phyloP scores from a whole-genome alignment of 2,329 filamentous ascomycete genomes.

The Fusarium nematophilum region DNA sequence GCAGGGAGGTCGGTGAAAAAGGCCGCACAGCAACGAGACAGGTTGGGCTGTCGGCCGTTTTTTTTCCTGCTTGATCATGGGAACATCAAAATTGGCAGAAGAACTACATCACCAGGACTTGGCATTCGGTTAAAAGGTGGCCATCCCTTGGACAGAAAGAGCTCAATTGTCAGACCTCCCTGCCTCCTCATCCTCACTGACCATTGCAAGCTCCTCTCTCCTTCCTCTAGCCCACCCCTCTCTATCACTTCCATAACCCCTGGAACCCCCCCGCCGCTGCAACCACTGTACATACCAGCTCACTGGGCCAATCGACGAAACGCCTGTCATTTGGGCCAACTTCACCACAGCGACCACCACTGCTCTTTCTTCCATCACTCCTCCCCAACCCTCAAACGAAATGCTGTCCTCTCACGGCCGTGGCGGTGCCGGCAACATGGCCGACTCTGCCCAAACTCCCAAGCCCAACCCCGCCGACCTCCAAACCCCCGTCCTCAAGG shows the following conservation, averaged over 20 bases:
- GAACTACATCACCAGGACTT: slow-evolving; percentile 37
- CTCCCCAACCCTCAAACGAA: neutral
- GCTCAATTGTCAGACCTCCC: neutral
- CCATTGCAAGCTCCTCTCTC: neutral
- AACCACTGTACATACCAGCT: neutral
- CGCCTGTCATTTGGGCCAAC: no score
- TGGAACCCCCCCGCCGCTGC: neutral
- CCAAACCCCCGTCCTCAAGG: slow-evolving; percentile 85
- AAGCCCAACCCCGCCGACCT: slow-evolving; percentile 72
- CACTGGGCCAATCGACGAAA: no score
- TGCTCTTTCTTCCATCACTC: neutral
- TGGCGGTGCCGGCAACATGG: slow-evolving; percentile 82
- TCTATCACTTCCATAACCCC: neutral
- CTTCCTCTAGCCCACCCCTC: neutral
- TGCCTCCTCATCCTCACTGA: neutral
- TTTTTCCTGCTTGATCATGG: slow-evolving; percentile 37
- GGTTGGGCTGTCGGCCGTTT: neutral
- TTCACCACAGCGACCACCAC: neutral
- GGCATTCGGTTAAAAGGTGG: slow-evolving; percentile 36
- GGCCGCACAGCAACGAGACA: slow-evolving; percentile 11
- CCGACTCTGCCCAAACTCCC: slow-evolving; percentile 62
- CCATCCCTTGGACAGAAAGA: slow-evolving; percentile 6
- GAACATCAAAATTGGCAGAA: slow-evolving; percentile 31
- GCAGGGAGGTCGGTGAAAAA: slow-evolving; percentile 10
- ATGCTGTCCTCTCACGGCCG: slow-evolving; percentile 76